Percentiles rank a stretch among this genome's conserved stretches.
phyloP scores from a whole-genome alignment of 2,329 filamentous ascomycete genomes.

The Penicillium sp. region DNA sequence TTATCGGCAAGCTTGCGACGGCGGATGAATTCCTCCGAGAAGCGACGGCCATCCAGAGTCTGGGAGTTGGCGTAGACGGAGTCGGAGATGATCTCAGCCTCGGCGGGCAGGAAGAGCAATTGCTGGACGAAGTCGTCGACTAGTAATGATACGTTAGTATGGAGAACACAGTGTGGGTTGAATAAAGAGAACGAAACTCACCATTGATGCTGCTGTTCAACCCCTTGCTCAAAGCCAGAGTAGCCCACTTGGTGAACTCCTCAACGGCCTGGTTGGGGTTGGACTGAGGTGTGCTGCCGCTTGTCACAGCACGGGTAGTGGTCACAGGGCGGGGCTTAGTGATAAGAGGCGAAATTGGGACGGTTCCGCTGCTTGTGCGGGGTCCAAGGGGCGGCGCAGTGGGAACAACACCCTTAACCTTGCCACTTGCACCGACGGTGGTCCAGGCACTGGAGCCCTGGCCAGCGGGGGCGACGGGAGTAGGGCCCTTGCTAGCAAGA shows the following conservation, averaged over 20 bases:
- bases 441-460: conserved; percentile 72
- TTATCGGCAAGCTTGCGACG: conserved; percentile 92
- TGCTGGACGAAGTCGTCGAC: conserved; percentile 78
- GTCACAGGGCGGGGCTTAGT: conserved; percentile 58
- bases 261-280: conserved; percentile 69
- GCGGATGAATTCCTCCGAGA: conserved; percentile 90
- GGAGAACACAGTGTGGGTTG: neutral
- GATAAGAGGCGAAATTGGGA: conserved; percentile 43
- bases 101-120: conserved; percentile 72
- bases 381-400: conserved; percentile 47
- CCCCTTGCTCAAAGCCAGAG: conserved; percentile 73
- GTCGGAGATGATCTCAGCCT: conserved; percentile 81
- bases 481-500: conserved; percentile 74
- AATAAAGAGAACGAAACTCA: conserved; percentile 40
- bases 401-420: conserved; percentile 73
- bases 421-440: conserved; percentile 90
- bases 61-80: conserved; percentile 82
- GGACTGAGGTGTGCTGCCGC: conserved; percentile 43
- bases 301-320: conserved; percentile 49
- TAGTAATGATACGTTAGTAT: conserved; percentile 45
- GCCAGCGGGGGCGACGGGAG: conserved; percentile 45
- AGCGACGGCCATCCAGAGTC: conserved; percentile 89
- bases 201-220: conserved; percentile 66
- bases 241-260: conserved; percentile 92
- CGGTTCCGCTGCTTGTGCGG: conserved; percentile 50